Base-by-base conservation (phyloP, 2,329 filamentous ascomycete species). In the Trichoderma gracile region DNA sequence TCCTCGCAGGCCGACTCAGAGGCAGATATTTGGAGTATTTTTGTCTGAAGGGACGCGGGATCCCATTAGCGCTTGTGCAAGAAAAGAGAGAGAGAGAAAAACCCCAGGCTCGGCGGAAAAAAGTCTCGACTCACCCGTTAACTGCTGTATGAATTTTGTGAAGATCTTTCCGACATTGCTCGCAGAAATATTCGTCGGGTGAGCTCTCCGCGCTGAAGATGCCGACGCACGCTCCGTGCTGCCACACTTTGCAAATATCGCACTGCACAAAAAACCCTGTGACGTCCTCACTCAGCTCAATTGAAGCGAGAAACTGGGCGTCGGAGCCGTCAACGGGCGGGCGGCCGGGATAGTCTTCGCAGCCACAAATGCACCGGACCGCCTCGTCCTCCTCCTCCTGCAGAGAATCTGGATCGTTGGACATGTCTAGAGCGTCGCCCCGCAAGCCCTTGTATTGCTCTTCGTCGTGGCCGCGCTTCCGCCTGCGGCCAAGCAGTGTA, bases 261-360 rank as follows among this genome's bases (percentile, higher is more conserved):
- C 95, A 99, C 81, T 98, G 94, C 69, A 99, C 93, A 78, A 97
- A 99, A 78, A 98, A 90, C 59, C 93, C 94, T 50, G 94, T 95
- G 69, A 94, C 84, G 69, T 98, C 94, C 72, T 97, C 93, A 38
- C 88, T 86, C 68, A 92, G 82, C 68, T 88, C 80, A 79, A 87
- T 79, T 76, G 82, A 77, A 76, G 83, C 78, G 79, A 87, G 79
- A 75, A 84, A 78, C 71, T 87, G 82, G 68, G 81, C 76, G 71
- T 86, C 81, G 73, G 82, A 81, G 65, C 85, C 82, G 68, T 88
- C 84, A 71, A 85, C 83, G 64, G 85, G 85, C 65, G 90, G 85
- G 71, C 88, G 90, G 61, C 95, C 95, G 23, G 95, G 95, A 78
- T 98, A 98, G 65, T 99, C 95, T 73, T 96, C 92, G 71, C 90